phyloP scores from a whole-genome alignment of 75 land plant species.

The Cryptomeria japonica region DNA sequence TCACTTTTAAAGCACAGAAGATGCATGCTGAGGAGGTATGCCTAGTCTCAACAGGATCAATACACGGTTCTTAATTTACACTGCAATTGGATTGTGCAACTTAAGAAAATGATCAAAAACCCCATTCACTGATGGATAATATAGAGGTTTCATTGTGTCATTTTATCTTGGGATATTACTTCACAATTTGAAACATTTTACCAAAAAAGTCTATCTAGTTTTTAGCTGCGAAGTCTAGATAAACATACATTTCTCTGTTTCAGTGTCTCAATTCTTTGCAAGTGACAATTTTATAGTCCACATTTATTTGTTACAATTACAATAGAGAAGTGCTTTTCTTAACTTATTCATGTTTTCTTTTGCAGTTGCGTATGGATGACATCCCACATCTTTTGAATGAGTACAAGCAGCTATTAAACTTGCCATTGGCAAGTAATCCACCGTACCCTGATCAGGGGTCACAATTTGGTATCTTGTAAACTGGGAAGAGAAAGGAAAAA shows the following conservation, averaged over 20 bases:
- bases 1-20: no score
- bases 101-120: background rate
- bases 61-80: background rate
- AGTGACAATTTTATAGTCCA: background rate
- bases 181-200: background rate
- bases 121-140: background rate
- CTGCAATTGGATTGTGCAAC: background rate
- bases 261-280: background rate
- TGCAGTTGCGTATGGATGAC: constrained; percentile 84
- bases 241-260: background rate
- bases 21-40: no score
- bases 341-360: background rate
- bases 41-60: background rate
- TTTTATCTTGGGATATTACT: background rate
- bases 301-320: constrained; percentile 3
- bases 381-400: constrained; percentile 73
- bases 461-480: constrained; percentile 1
- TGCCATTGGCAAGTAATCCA: background rate
- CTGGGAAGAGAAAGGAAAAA: background rate
- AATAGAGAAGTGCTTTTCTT: background rate
- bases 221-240: background rate
- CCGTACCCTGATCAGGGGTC: background rate
- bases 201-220: background rate
- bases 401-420: constrained; percentile 51
- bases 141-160: background rate